Conservation (phyloP, 495 filamentous ascomycete genomes). For the Neurospora sp. region DNA sequence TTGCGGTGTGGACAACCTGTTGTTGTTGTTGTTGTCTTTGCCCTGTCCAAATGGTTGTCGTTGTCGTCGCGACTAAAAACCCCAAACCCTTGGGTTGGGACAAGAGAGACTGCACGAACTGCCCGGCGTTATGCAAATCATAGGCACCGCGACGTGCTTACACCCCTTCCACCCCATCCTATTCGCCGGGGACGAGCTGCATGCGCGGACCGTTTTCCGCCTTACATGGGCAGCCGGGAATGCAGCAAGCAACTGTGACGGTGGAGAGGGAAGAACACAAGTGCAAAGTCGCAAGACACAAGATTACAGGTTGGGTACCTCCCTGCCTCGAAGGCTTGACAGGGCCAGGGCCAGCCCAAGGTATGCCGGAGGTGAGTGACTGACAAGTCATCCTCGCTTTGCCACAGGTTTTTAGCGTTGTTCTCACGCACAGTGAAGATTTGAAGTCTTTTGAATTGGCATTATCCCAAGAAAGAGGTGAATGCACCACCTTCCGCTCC, state of each 20-base stretch:
- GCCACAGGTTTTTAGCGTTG: neutral
- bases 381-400: neutral
- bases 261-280: neutral
- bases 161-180: constrained; percentile 14
- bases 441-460: neutral
- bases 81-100: constrained; percentile 12
- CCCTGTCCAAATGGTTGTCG: neutral
- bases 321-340: neutral
- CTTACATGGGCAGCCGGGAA: constrained; percentile 28
- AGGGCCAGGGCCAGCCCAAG: neutral
- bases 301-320: neutral
- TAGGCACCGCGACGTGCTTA: constrained; percentile 17
- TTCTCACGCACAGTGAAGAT: neutral
- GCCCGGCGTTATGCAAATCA: constrained; percentile 24
- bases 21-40: neutral
- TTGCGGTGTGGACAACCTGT: neutral
- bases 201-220: constrained; percentile 36
- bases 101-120: constrained; percentile 3
- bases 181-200: constrained; percentile 25
- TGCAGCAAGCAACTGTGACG: constrained; percentile 5
- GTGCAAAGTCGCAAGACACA: neutral
- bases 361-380: neutral
- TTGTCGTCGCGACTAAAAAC: neutral
- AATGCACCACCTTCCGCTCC: neutral
- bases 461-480: neutral